These are phyloP conservation scores for Ceratocystis cacaofunesta DNA, from an alignment of 2,329 filamentous ascomycete species.

Conservation along the genomic window DNA sequence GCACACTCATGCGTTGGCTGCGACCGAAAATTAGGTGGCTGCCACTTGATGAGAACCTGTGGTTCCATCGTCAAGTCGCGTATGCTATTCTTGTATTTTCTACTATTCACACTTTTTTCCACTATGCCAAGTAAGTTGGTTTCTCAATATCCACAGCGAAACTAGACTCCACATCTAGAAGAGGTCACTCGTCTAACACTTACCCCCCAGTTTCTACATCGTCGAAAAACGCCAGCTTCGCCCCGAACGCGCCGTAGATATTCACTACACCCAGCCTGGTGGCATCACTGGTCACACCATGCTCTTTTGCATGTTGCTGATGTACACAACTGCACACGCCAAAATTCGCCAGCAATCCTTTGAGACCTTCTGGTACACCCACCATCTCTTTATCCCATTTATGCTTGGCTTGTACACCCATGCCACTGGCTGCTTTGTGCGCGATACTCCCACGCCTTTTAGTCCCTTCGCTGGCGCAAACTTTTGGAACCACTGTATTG, in stretches of 20 bases:
- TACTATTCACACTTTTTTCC: constrained; percentile 57
- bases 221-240: constrained; percentile 77
- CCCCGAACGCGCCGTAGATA: constrained; percentile 65
- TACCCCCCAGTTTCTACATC: constrained; percentile 56
- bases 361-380: constrained; percentile 98
- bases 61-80: constrained; percentile 91
- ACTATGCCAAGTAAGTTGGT: constrained; percentile 65
- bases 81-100: constrained; percentile 79
- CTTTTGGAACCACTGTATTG: constrained; percentile 89
- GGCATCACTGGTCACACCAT: constrained; percentile 94
- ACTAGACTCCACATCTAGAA: no score
- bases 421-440: constrained; percentile 89
- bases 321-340: constrained; percentile 90
- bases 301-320: constrained; percentile 94
- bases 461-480: constrained; percentile 71
- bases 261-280: constrained; percentile 78
- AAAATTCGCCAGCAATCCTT: constrained; percentile 94
- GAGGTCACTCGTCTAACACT: neutral
- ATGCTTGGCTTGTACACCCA: constrained; percentile 89
- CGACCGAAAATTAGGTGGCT: constrained; percentile 78
- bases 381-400: constrained; percentile 95
- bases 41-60: constrained; percentile 90
- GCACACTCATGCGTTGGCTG: constrained; percentile 70
- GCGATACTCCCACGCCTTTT: constrained; percentile 54
- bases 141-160: neutral